Conservation (phyloP, 768 basidiomycete genomes). For the Russula lepida region DNA sequence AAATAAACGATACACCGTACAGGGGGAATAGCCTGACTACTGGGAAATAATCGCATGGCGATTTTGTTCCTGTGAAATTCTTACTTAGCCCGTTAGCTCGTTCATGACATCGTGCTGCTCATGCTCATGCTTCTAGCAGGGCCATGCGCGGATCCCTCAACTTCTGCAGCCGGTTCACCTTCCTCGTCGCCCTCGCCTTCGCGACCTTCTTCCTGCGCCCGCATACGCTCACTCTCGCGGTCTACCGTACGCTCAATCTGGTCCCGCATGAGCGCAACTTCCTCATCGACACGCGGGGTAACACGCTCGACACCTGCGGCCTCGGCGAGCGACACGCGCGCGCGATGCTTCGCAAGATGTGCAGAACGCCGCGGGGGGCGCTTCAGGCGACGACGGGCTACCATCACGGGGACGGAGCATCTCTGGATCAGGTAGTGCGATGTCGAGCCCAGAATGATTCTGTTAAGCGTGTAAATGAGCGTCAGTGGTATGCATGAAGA, state of each 20-base stretch:
- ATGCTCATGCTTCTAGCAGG: conserved; percentile 14
- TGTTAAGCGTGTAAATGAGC: conserved; percentile 26
- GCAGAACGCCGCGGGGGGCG: conserved; percentile 75
- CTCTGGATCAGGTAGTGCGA: conserved; percentile 93
- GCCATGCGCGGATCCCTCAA: conserved; percentile 15
- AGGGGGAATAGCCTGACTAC: too few relatives aligned
- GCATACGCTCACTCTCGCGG: conserved; percentile 19
- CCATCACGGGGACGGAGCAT: conserved; percentile 95
- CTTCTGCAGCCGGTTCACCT: conserved; percentile 14
- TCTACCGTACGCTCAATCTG: conserved; percentile 67
- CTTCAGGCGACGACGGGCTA: conserved; percentile 84
- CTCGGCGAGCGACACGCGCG: conserved; percentile 78
- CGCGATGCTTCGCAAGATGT: conserved; percentile 73
- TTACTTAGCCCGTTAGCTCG: neutral
- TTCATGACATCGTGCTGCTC: conserved; percentile 4
- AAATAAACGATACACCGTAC: neutral
- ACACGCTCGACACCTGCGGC: conserved; percentile 81
- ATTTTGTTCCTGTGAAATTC: too few relatives aligned
- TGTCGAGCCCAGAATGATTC: conserved; percentile 88
- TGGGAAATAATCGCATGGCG: neutral
- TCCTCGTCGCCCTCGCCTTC: conserved; percentile 13
- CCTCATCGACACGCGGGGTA: conserved; percentile 75
- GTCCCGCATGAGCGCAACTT: conserved; percentile 73
- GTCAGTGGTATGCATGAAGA: neutral
- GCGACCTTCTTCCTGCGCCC: conserved; percentile 13